These are phyloP conservation scores for Clitoria ternatea DNA, from an alignment of 306 rosid species.

Conservation along the genomic window DNA sequence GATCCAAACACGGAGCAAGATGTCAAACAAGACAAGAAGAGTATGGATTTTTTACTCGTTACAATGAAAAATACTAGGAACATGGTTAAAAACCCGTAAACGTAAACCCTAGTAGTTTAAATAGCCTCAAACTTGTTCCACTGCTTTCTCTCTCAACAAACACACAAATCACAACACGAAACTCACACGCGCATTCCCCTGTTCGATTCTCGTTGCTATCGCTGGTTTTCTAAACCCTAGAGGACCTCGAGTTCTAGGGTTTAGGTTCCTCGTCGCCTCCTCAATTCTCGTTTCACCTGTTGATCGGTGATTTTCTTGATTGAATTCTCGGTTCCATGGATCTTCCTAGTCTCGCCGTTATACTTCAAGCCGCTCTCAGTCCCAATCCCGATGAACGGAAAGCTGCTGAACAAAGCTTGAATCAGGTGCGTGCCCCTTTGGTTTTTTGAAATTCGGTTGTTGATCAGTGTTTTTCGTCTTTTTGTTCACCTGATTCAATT, in stretches of 20 bases:
- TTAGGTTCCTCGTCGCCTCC: constrained; percentile 27
- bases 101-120: constrained; percentile 83
- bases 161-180: constrained; percentile 11
- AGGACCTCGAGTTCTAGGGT: constrained; percentile 34
- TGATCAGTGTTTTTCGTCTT: constrained; percentile 1
- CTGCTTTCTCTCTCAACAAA: constrained; percentile 2
- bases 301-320: constrained; percentile 15
- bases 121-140: constrained; percentile 34
- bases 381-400: constrained; percentile 87
- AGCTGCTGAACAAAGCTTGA: constrained; percentile 86
- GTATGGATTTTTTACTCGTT: not conserved
- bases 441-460: not conserved
- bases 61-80: constrained; percentile 9
- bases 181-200: constrained; percentile 1
- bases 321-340: constrained; percentile 50
- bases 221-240: constrained; percentile 45
- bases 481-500: not conserved
- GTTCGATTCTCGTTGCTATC: constrained; percentile 30
- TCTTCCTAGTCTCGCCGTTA: constrained; percentile 67
- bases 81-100: constrained; percentile 45
- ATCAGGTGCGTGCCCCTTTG: constrained; percentile 56
- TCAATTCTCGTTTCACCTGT: not conserved
- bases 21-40: not conserved
- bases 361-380: constrained; percentile 94
- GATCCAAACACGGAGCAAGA: not conserved